Conservation (phyloP, 2,329 filamentous ascomycete genomes). For the Conoideocrella luteorostrata region DNA sequence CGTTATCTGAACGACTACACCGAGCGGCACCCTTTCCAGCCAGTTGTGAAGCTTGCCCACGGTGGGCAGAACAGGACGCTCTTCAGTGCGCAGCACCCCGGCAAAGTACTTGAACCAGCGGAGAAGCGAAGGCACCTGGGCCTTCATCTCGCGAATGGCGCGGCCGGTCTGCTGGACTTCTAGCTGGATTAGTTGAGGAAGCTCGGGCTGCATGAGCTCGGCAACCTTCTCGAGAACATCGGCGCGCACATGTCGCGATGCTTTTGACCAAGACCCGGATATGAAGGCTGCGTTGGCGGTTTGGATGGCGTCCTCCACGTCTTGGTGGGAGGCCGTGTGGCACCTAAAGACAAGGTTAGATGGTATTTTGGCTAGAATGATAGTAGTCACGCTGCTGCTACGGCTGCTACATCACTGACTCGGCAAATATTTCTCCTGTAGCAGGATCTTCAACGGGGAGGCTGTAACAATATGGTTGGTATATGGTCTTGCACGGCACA, state of each 20-base stretch:
- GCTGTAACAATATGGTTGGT: constrained; percentile 23
- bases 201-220: constrained; percentile 40
- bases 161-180: constrained; percentile 65
- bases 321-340: constrained; percentile 22
- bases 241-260: constrained; percentile 51
- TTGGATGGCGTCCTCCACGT: constrained; percentile 22
- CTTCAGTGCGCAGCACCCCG: constrained; percentile 58
- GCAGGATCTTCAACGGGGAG: constrained; percentile 48
- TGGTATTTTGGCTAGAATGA: not conserved
- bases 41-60: constrained; percentile 53
- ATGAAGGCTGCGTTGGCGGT: constrained; percentile 59
- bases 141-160: constrained; percentile 62
- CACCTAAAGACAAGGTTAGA: constrained; percentile 17
- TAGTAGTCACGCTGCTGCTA: too few relatives aligned
- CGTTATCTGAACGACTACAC: constrained; percentile 51
- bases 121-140: constrained; percentile 58
- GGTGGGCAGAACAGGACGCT: constrained; percentile 60
- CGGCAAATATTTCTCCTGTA: constrained; percentile 44
- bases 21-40: constrained; percentile 47
- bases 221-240: constrained; percentile 57
- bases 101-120: constrained; percentile 70
- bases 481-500: not conserved
- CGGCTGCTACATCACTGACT: too few relatives aligned
- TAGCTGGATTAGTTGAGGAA: constrained; percentile 52
- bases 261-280: constrained; percentile 58